These are phyloP conservation scores for Usnea hakonensis DNA, from an alignment of 495 filamentous ascomycete species.

Conservation along the genomic window DNA sequence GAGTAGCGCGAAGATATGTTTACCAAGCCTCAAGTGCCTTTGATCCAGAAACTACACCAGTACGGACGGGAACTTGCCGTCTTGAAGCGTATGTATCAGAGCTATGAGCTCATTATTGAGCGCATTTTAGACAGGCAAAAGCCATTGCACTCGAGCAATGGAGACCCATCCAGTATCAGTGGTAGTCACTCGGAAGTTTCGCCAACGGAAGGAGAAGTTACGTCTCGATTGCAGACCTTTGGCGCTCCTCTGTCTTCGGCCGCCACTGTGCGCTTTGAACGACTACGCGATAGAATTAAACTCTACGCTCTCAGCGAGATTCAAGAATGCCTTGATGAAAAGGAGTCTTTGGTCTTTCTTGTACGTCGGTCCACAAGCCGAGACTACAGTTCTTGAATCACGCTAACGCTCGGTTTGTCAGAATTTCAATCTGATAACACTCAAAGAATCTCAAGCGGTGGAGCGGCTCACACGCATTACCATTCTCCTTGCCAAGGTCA, in stretches of 20 bases:
- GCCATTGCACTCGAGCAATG: conserved; percentile 10
- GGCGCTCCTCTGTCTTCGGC: conserved; percentile 55
- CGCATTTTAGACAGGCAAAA: conserved; percentile 55
- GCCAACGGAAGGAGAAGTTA: background rate
- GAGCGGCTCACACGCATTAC: conserved; percentile 73
- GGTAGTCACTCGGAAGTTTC: background rate
- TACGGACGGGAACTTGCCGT: conserved; percentile 59
- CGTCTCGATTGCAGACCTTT: conserved; percentile 31
- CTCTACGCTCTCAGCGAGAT: conserved; percentile 76
- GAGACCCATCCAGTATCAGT: background rate
- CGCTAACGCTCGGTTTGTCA: conserved; percentile 28
- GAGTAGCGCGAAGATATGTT: conserved; percentile 52
- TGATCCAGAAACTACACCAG: conserved; percentile 66
- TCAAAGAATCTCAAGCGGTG: conserved; percentile 72
- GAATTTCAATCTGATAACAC: conserved; percentile 84
- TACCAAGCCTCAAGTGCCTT: conserved; percentile 46
- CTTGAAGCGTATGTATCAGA: conserved; percentile 68
- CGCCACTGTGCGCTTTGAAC: conserved; percentile 65
- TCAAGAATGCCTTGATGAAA: conserved; percentile 69
- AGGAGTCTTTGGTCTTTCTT: conserved; percentile 67
- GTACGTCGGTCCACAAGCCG: conserved; percentile 29
- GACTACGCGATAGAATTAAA: conserved; percentile 66
- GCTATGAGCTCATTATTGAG: conserved; percentile 69
- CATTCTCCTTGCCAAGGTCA: conserved; percentile 74
- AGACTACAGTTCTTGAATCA: background rate